Conservation (phyloP, 768 basidiomycete genomes). For the Saitozyma sp. region DNA sequence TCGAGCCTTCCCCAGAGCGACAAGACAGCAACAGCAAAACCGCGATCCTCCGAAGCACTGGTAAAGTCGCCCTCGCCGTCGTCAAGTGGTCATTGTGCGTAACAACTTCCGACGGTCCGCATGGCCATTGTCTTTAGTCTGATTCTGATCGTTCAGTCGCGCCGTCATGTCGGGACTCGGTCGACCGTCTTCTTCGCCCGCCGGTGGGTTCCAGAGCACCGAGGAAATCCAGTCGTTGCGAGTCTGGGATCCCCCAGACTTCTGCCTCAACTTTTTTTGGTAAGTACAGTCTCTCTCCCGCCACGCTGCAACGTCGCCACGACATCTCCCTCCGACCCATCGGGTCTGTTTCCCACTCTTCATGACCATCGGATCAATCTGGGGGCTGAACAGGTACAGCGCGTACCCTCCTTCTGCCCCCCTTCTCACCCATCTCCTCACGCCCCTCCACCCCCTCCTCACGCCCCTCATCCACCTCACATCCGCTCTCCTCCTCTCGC, state of each 20-base stretch:
- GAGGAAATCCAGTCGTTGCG: constrained; percentile 44
- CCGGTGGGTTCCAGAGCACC: constrained; percentile 4
- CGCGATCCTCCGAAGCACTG: constrained; percentile 8
- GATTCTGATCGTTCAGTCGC: constrained; percentile 13
- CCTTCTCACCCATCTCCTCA: constrained; percentile 39
- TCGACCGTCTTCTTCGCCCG: constrained; percentile 6
- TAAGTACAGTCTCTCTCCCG: constrained; percentile 15
- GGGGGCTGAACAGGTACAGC: constrained; percentile 17
- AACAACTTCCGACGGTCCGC: background rate
- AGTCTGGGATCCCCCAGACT: constrained; percentile 52
- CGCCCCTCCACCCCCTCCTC: constrained; percentile 37
- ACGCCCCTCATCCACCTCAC: constrained; percentile 36
- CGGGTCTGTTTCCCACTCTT: no score
- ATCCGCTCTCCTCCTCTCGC: constrained; percentile 35
- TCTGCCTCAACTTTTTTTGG: constrained; percentile 50
- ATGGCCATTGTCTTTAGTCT: background rate
- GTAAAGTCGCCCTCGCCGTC: constrained; percentile 14
- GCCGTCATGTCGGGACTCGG: constrained; percentile 25
- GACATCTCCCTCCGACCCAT: no score
- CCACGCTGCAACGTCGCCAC: no score
- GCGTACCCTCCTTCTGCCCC: constrained; percentile 43
- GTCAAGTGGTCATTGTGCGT: constrained; percentile 28
- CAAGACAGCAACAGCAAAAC: background rate
- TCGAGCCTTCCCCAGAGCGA: background rate
- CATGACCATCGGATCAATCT: background rate